Conservation (phyloP, 768 basidiomycete species). For the Naematelia aurantialba region DNA sequence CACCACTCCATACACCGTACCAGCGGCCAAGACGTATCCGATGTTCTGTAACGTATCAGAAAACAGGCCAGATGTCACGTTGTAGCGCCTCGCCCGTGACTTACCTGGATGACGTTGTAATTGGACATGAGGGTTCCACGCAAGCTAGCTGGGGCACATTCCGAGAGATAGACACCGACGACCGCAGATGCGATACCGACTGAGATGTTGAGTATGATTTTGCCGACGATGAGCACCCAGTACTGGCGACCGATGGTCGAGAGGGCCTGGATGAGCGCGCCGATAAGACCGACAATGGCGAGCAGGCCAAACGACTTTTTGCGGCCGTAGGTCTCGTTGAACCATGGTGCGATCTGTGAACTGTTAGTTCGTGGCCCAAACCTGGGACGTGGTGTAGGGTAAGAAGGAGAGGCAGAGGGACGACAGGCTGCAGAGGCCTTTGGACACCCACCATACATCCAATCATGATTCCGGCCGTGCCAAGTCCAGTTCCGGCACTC, state of each 20-base stretch:
- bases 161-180: slow-evolving; percentile 24
- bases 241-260: slow-evolving; percentile 19
- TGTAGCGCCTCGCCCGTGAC: too few species aligned
- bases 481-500: slow-evolving; percentile 17
- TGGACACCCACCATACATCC: too few species aligned
- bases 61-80: too few species aligned
- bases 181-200: slow-evolving; percentile 30
- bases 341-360: slow-evolving; percentile 20
- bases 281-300: slow-evolving; percentile 22
- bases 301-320: slow-evolving; percentile 11
- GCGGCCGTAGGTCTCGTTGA: slow-evolving; percentile 20
- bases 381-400: too few species aligned
- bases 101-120: slow-evolving; percentile 31
- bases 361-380: too few species aligned
- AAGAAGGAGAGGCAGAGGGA: too few species aligned
- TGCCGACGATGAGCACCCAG: slow-evolving; percentile 34
- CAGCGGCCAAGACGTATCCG: slow-evolving; percentile 34
- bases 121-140: slow-evolving; percentile 27
- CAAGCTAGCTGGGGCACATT: slow-evolving; percentile 11
- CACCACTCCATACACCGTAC: slow-evolving; percentile 23
- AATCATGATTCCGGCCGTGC: slow-evolving; percentile 26
- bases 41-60: too few species aligned
- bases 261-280: slow-evolving; percentile 24
- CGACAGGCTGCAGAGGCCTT: too few species aligned
- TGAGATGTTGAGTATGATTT: slow-evolving; percentile 23